These are phyloP conservation scores for Trametes versicolor DNA, from an alignment of 1,284 basidiomycete genomes.

Conservation along the genomic window DNA sequence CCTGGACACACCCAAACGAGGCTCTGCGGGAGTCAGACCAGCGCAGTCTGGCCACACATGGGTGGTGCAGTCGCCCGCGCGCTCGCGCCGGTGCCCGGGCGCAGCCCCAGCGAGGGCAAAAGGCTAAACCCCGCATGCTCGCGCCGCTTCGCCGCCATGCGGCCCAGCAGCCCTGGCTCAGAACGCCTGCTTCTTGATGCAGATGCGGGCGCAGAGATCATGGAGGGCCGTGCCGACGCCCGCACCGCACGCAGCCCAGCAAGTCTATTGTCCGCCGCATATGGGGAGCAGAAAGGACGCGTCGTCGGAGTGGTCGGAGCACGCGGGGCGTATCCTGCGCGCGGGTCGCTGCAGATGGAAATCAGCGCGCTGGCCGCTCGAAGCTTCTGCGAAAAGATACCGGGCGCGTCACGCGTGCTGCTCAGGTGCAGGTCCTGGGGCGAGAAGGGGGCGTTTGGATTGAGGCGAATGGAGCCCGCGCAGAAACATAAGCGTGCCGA, in stretches of 20 bases:
- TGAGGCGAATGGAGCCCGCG: not conserved
- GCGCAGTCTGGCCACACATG: too few species aligned
- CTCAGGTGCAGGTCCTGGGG: not conserved
- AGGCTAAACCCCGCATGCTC: constrained; percentile 24
- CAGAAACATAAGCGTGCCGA: not conserved
- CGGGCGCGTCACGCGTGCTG: not conserved
- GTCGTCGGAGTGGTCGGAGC: too few species aligned
- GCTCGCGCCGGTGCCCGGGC: not conserved
- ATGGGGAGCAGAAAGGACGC: not conserved
- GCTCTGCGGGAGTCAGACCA: not conserved
- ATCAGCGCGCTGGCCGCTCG: not conserved
- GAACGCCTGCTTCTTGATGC: not conserved
- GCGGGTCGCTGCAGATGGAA: not conserved
- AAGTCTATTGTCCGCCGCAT: not conserved
- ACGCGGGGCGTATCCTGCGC: not conserved
- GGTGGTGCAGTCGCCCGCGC: too few species aligned
- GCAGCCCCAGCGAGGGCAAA: constrained; percentile 4
- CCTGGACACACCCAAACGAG: not conserved
- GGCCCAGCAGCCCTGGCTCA: not conserved
- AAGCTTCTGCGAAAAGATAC: not conserved
- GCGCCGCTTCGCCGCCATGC: constrained; percentile 16
- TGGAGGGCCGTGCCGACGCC: constrained; percentile 1
- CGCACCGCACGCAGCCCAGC: not conserved
- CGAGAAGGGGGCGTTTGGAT: not conserved
- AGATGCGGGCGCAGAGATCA: not conserved